Conservation (phyloP, 495 filamentous ascomycete species). For the Trichoderma orchidacearum region DNA sequence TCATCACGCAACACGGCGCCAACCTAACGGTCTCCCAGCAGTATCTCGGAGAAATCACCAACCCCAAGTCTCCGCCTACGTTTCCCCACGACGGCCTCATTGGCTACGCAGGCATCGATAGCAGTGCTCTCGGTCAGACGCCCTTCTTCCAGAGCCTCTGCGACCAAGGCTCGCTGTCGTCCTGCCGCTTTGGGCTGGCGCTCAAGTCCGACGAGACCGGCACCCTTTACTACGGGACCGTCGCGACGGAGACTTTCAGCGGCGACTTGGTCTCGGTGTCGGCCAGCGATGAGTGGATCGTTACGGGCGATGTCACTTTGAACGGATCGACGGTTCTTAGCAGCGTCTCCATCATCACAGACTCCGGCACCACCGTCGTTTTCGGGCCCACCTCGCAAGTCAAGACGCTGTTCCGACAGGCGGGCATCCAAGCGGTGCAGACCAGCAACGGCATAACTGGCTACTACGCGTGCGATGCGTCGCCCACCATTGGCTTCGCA, state of each 20-base stretch:
- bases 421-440: not conserved
- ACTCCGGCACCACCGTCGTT: not conserved
- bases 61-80: not conserved
- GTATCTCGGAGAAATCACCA: not conserved
- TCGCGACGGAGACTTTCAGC: not conserved
- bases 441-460: not conserved
- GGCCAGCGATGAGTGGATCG: not conserved
- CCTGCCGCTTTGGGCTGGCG: not conserved
- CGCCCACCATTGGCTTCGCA: not conserved
- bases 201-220: not conserved
- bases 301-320: not conserved
- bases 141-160: not conserved
- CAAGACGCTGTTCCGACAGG: not conserved
- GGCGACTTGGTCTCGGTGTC: not conserved
- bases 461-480: not conserved
- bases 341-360: not conserved
- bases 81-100: not conserved
- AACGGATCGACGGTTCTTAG: not conserved
- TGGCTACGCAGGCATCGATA: not conserved
- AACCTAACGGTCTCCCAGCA: not conserved
- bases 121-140: not conserved
- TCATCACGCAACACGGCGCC: not conserved
- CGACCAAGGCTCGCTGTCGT: not conserved
- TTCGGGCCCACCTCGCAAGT: not conserved
- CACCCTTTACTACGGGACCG: not conserved